Evolutionary conservation across 2,329 filamentous ascomycete genomes (phyloP), one percentile per base, ranked within the genome.

Genomic region (Diaporthe ampelina): DNA sequence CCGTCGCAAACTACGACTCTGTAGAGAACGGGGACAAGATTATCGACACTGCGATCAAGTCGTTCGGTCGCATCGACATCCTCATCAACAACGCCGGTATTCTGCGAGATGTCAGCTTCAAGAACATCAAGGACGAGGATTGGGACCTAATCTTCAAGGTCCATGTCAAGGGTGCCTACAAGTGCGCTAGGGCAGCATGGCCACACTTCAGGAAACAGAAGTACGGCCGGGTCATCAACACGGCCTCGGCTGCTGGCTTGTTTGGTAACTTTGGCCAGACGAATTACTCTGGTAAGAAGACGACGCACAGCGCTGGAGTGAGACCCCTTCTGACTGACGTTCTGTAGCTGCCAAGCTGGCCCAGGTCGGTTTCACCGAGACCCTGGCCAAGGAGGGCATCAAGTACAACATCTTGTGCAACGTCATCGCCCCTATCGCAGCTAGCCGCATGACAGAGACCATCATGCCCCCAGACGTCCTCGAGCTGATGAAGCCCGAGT

Each of bases 391-490:
- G 89, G 97, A 99, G 88, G 97, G 97, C 78, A 88, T 91, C 82
- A 98, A 98, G 87, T 99, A 99, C 88, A 98, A 98, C 89, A 98
- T 99, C 79, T 86, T 98, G 80, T 91, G 89, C 88, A 99, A 99
- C 85, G 94, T 94, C 80, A 97, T 99, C 86, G 95, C 97, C 24
- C 97, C 97, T 70, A 95, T 98, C 81, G 96, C 96, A 78, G 97
- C 95, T 76, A 97, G 94, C 86, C 92, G 96, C 83, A 97, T 98
- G 95, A 98, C 95, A 57, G 91, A 95, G 83, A 98, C 96, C 24
- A 90, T 98, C 78, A 96, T 98, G 95, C 95, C 95, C 45, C 94
- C 95, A n/a, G 95, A 98, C 81, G 90, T 98, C 52, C 89, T 98
- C 79, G 92, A 93, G 78, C 92, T 91, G 81, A 89, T 98, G 77